Evolutionary conservation across 768 basidiomycete species (phyloP).

Genomic region (Collybia sordida): DNA sequence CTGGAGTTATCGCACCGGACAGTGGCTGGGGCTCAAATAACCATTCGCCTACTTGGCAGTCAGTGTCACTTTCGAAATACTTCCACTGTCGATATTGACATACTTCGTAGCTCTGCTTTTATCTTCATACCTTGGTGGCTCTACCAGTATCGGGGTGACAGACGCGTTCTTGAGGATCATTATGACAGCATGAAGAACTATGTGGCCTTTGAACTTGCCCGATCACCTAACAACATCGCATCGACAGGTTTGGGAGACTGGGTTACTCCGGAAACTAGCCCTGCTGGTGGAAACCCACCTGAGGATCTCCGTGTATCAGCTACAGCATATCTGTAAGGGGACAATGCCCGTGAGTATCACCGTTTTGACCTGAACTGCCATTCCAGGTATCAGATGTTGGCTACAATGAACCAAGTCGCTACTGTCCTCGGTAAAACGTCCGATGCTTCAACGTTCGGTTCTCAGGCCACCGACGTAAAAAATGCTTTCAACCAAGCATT

Average conservation of each 20-base stretch:
- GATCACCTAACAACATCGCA: conserved; percentile 28
- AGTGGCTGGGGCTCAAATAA: conserved; percentile 29
- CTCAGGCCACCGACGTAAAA: conserved; percentile 22
- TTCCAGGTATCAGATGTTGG: conserved; percentile 25
- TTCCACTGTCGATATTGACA: not conserved
- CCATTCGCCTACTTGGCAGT: conserved; percentile 32
- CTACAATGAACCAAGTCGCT: conserved; percentile 23
- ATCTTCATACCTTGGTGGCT: conserved; percentile 29
- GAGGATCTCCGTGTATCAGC: conserved; percentile 27
- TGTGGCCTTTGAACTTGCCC: conserved; percentile 25
- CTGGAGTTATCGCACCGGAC: conserved; percentile 26
- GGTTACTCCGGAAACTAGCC: conserved; percentile 47
- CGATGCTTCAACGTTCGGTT: conserved; percentile 21
- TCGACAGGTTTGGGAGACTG: conserved; percentile 31
- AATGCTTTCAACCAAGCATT: conserved; percentile 26
- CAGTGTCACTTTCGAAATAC: conserved; percentile 6
- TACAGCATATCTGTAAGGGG: conserved; percentile 27
- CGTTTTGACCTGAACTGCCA: too few relatives aligned
- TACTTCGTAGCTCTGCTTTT: conserved; percentile 20
- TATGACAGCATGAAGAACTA: conserved; percentile 29
- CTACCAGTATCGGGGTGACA: conserved; percentile 27
- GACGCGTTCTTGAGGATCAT: conserved; percentile 20
- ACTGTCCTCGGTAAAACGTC: conserved; percentile 19
- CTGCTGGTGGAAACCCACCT: conserved; percentile 26
- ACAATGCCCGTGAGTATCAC: not conserved